Conservation (phyloP, 306 rosid genomes). For the Rosa multiflora region DNA sequence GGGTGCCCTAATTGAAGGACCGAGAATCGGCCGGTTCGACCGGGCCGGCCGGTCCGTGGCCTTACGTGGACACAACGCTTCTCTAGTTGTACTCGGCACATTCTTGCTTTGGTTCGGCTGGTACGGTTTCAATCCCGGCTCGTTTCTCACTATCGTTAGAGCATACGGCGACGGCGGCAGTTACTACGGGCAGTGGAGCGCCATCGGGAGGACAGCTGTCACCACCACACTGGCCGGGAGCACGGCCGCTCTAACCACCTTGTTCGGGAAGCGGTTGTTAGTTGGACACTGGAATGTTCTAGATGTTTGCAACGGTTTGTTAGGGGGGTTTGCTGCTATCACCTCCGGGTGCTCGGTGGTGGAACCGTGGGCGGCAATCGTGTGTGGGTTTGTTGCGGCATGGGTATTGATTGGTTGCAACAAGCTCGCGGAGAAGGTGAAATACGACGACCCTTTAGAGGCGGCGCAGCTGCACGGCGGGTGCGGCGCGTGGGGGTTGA, state of each 20-base stretch:
- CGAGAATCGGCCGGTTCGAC: conserved; percentile 74
- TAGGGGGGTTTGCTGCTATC: conserved; percentile 76
- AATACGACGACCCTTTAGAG: conserved; percentile 73
- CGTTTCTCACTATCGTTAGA: conserved; percentile 55
- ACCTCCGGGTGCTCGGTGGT: conserved; percentile 79
- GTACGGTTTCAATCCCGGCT: conserved; percentile 87
- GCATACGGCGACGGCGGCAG: conserved; percentile 25
- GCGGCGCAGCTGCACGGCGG: conserved; percentile 86
- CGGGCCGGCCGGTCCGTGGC: conserved; percentile 55
- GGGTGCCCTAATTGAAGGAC: conserved; percentile 82
- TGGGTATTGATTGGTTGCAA: conserved; percentile 70
- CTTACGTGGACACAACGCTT: conserved; percentile 65
- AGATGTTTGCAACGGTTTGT: conserved; percentile 75
- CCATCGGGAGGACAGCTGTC: conserved; percentile 73
- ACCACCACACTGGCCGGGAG: conserved; percentile 76
- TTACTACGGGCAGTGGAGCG: conserved; percentile 86
- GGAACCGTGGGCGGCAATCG: conserved; percentile 75
- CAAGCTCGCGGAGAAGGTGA: conserved; percentile 39
- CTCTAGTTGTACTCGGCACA: conserved; percentile 66
- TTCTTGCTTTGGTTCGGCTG: conserved; percentile 84
- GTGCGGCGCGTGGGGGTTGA: conserved; percentile 78
- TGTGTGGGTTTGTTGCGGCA: conserved; percentile 68
- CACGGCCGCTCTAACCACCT: conserved; percentile 66
- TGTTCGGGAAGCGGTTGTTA: conserved; percentile 60
- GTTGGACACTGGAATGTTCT: conserved; percentile 78